phyloP scores from a whole-genome alignment of 345 rosid species.

The Camelina sativa region DNA sequence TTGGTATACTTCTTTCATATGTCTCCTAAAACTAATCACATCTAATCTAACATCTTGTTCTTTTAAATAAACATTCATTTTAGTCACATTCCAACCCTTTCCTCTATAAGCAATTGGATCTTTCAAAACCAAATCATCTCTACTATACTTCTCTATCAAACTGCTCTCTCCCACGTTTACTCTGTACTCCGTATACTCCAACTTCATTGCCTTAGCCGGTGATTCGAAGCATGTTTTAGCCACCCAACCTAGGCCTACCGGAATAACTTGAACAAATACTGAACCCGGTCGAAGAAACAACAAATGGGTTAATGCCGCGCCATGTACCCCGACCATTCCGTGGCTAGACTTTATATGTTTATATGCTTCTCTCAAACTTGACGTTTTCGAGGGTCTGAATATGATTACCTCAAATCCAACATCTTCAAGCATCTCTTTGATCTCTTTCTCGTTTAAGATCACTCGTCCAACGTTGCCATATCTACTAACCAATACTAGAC shows the following conservation, averaged over 20 bases:
- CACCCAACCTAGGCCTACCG: conserved; percentile 54
- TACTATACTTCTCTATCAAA: conserved; percentile 53
- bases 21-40: conserved; percentile 50
- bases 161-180: conserved; percentile 55
- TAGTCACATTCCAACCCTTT: conserved; percentile 43
- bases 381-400: conserved; percentile 43
- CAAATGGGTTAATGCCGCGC: conserved; percentile 62
- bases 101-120: conserved; percentile 51
- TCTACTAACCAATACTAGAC: conserved; percentile 47
- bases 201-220: conserved; percentile 51
- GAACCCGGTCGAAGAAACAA: conserved; percentile 60
- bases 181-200: conserved; percentile 54
- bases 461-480: conserved; percentile 41
- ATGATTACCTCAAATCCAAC: conserved; percentile 57
- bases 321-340: conserved; percentile 64
- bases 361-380: conserved; percentile 46
- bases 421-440: conserved; percentile 35
- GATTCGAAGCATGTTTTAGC: conserved; percentile 49
- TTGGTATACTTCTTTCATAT: conserved; percentile 46
- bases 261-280: conserved; percentile 60
- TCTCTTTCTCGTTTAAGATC: conserved; percentile 46
- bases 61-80: conserved; percentile 63
- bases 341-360: conserved; percentile 55
- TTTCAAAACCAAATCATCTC: conserved; percentile 48
- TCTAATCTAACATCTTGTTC: conserved; percentile 61